Conservation (phyloP, 805 yeast species). For the Tetrapisispora phaffii region DNA sequence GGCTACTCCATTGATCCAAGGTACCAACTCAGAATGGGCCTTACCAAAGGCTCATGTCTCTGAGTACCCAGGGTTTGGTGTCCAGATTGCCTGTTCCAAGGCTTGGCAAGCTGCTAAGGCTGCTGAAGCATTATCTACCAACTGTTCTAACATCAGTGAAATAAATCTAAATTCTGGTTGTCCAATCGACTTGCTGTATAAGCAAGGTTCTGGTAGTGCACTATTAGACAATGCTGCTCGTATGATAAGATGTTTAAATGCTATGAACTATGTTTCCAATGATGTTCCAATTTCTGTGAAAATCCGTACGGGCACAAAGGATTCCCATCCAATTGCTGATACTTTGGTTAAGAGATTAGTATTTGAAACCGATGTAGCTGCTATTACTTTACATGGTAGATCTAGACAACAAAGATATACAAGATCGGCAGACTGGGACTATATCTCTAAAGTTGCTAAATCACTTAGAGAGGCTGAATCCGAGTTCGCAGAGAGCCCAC, state of each 20-base stretch:
- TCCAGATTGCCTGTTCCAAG: conserved; percentile 84
- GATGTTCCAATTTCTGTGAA: conserved; percentile 88
- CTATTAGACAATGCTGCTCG: conserved; percentile 82
- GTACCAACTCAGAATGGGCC: conserved; percentile 95
- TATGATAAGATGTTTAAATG: conserved; percentile 64
- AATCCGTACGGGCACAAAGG: conserved; percentile 84
- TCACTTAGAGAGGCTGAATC: conserved; percentile 49
- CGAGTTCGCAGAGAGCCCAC: conserved; percentile 53
- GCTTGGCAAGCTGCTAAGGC: conserved; percentile 93
- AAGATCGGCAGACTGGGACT: conserved; percentile 85
- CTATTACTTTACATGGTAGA: conserved; percentile 91
- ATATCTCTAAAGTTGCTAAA: conserved; percentile 64
- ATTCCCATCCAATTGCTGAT: conserved; percentile 80
- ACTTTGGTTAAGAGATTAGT: conserved; percentile 61
- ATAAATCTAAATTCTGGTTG: conserved; percentile 93
- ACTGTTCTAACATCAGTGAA: conserved; percentile 58
- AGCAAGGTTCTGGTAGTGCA: conserved; percentile 94
- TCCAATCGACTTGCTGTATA: conserved; percentile 88
- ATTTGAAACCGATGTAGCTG: conserved; percentile 73
- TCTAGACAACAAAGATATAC: conserved; percentile 94
- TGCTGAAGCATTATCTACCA: conserved; percentile 50
- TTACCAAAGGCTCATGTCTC: conserved; percentile 75
- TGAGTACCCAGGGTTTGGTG: conserved; percentile 85
- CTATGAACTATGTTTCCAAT: conserved; percentile 84
- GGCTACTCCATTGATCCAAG: conserved; percentile 75